These are phyloP conservation scores for Schizonepeta tenuifolia DNA, from an alignment of 257 asterid genomes.

Conservation along the genomic window DNA sequence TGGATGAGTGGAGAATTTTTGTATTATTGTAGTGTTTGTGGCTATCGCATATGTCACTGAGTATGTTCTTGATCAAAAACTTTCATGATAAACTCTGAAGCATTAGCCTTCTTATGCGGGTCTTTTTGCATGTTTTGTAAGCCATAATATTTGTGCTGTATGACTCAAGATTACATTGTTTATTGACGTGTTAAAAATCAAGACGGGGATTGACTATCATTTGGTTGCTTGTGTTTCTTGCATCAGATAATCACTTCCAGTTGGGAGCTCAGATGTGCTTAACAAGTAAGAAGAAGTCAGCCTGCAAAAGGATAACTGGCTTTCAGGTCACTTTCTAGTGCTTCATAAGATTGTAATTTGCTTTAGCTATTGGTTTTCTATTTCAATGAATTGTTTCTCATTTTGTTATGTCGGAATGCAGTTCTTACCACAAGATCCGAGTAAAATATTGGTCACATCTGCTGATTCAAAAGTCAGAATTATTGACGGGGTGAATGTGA, in stretches of 20 bases:
- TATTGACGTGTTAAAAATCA: neutral
- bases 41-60: neutral
- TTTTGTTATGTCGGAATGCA: conserved; percentile 38
- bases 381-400: conserved; percentile 2
- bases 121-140: neutral
- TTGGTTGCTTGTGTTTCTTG: conserved; percentile 29
- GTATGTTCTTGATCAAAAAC: neutral
- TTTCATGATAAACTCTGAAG: neutral
- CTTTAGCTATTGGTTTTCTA: conserved; percentile 1
- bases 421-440: conserved; percentile 81
- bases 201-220: conserved; percentile 7
- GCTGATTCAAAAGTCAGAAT: conserved; percentile 89
- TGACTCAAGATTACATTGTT: neutral
- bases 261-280: conserved; percentile 69
- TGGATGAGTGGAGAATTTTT: neutral
- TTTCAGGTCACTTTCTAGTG: conserved; percentile 73
- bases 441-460: conserved; percentile 79
- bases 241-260: conserved; percentile 64
- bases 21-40: neutral
- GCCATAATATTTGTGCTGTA: neutral
- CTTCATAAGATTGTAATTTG: conserved; percentile 23
- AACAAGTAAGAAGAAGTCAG: conserved; percentile 74
- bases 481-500: conserved; percentile 61
- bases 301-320: conserved; percentile 79
- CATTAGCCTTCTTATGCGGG: neutral